Evolutionary conservation across 169 alveolate genomes (phyloP), one percentile per base, ranked within the genome.

Genomic region (Plasmodium knowlesi): DNA sequence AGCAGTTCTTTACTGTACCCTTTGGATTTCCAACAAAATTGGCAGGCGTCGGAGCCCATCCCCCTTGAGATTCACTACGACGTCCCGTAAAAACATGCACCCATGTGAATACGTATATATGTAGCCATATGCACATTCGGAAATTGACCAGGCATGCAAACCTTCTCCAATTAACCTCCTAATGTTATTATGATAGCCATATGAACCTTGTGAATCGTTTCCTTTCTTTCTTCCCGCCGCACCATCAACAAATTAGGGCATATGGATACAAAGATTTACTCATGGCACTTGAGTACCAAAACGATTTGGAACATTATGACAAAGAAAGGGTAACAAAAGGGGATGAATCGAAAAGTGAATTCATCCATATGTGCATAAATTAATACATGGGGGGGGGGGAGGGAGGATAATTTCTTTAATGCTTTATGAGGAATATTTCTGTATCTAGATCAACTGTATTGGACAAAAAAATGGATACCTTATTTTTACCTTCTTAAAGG

Each of bases 41-140:
- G 94, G 94, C 94, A 89, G 53, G 94, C 94, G 25, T 89, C 94
- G 19, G 94, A 89, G 37, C 94, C 94, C 53, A 89, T 67, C 53
- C 94, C 94, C 53, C 25, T 89, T 37, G 82, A 39, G 50, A 79
- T 89, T 28, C 94, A 89, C 82, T 89, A 79, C 53, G 61, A 37
- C 70, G 90, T 89, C 34, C 94, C 94, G 94, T 89, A 89, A 89
- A 32, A 61, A 89, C 41, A 74, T 73, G 30, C 14, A 41, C 37
- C 8, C 14, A 39, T 83, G 22, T 19, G 30, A 43, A 67, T 67
- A 19, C 76, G n/a, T 5, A 30, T 25, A 76, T 8, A 32, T 37
- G 28, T 37, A 76, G 34, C 61, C 14, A 76, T 19, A 0, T 16
- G 5, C 37, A 76, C 28, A n/a, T 4, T n/a, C 28, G 83, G 14